Conservation (phyloP, 2,329 filamentous ascomycete genomes). For the Trichoderma sp. region DNA sequence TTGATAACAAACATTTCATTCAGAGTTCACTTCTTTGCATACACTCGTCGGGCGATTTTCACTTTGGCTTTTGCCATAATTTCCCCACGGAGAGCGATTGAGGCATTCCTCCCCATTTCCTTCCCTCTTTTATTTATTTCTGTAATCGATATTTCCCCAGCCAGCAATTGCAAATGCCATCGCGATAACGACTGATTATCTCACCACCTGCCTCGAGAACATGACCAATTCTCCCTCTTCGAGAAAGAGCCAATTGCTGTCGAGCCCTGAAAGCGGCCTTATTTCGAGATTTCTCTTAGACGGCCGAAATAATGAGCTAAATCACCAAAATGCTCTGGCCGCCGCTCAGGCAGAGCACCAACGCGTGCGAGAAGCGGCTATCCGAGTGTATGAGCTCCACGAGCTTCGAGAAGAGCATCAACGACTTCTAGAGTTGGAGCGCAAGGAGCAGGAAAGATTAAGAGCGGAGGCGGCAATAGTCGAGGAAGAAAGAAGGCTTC, state of each 20-base stretch:
- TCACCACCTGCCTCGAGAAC: slow-evolving; percentile 18
- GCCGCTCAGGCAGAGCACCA: slow-evolving; percentile 68
- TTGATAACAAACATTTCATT: slow-evolving; percentile 1
- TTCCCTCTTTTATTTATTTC: not conserved
- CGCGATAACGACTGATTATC: not conserved
- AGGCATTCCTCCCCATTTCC: not conserved
- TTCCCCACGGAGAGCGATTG: not conserved
- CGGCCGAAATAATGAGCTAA: slow-evolving; percentile 61
- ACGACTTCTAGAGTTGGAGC: slow-evolving; percentile 47
- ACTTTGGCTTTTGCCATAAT: not conserved
- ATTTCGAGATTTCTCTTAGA: slow-evolving; percentile 63
- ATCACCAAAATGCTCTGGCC: slow-evolving; percentile 66
- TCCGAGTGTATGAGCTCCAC: slow-evolving; percentile 51
- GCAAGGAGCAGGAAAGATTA: slow-evolving; percentile 49
- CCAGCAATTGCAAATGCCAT: slow-evolving; percentile 14
- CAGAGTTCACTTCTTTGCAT: not conserved
- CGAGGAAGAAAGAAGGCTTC: slow-evolving; percentile 50
- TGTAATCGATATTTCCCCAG: not conserved
- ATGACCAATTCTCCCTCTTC: slow-evolving; percentile 50
- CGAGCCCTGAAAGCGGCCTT: slow-evolving; percentile 48
- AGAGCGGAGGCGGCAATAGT: slow-evolving; percentile 46
- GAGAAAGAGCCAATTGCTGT: slow-evolving; percentile 41
- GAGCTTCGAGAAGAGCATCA: slow-evolving; percentile 48
- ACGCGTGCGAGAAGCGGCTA: slow-evolving; percentile 56
- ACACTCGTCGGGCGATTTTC: not conserved